A percentile compares a stretch with the other conserved stretches of the same genome.
phyloP scores from a whole-genome alignment of 78 protist genomes.

The Isochrysis galbana region DNA sequence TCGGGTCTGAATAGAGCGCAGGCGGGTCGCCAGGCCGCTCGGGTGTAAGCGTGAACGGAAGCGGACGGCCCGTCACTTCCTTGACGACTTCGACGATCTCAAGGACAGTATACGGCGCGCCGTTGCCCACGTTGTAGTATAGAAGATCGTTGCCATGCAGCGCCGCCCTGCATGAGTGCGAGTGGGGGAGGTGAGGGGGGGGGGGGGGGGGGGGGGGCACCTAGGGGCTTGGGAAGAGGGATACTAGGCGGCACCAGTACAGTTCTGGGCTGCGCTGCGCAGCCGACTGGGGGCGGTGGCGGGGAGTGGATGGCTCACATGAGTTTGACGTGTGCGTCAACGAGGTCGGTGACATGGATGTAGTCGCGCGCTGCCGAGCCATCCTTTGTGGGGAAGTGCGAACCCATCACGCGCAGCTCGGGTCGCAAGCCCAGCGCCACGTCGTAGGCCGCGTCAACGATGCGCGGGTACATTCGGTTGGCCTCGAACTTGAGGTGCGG shows the following conservation, averaged over 20 bases:
- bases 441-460: constrained; percentile 27
- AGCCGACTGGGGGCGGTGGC: no score
- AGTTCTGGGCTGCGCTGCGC: no score
- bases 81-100: not conserved
- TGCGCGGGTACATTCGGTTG: not conserved
- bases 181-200: no score
- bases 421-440: constrained; percentile 8
- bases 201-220: no score
- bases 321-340: constrained; percentile 22
- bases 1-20: not conserved
- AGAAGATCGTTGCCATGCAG: not conserved
- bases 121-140: constrained; percentile 24
- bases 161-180: no score
- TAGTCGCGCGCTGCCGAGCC: constrained; percentile 97
- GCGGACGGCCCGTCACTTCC: not conserved
- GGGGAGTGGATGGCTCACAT: no score
- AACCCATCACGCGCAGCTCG: not conserved
- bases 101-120: not conserved
- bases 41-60: not conserved
- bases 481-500: not conserved
- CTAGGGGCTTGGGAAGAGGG: no score
- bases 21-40: constrained; percentile 24
- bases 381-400: constrained; percentile 60
- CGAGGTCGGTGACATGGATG: constrained; percentile 93
- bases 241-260: no score